Base-by-base conservation (phyloP, 2,329 filamentous ascomycete species). In the Fusarium brachygibbosum region DNA sequence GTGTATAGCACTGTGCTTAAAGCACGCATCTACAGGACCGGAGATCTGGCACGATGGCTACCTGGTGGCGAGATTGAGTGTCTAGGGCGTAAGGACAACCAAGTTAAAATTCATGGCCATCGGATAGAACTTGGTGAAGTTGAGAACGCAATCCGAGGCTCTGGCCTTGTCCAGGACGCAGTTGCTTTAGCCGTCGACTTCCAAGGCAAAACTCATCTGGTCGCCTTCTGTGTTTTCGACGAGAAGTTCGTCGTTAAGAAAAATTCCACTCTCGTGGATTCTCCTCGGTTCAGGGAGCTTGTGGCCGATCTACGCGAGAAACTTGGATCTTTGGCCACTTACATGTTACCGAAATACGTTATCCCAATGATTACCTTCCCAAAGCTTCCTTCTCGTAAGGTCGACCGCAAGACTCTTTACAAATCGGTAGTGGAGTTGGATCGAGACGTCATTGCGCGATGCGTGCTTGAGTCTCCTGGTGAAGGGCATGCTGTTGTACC, bases 101-200 rank as follows among this genome's bases (percentile, higher is more conserved):
- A 76, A 31, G 69, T 76, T 58, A 77, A 77, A 61, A 60, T 77
- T 17, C 64, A 66, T 11, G 73, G 76, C 4, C 72, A 76, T 17
- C 70, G 74, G 6, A 63, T 76, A 8, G 76, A 77, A 59, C 66
- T 73, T 3, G 72, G 60, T 17, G 76, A 77, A 17, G 60, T 77
- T n/a, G 72, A 77, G 25, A 56, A 56, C n/a, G 34, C 32, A 10
- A 56, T 49, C n/a, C 42, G 53, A 12, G 38, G 37, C n/a, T 49
- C 42, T 0, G 34, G 25, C 13, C 19, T 56, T 10, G 42, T 49
- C 8, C 37, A 38, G 17, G 34, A 56, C 1, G 12, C 53, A 5
- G 48, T 55, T 25, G 31, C 52, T 10, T n/a, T 55, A 1, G 52
- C 52, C 23, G 32, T 25, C 14, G 48, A 38, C 17, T 41, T 55